Evolutionary conservation across 2,329 filamentous ascomycete genomes (phyloP), one percentile per base, ranked within the genome.

Genomic region (Penicillium sp.): DNA sequence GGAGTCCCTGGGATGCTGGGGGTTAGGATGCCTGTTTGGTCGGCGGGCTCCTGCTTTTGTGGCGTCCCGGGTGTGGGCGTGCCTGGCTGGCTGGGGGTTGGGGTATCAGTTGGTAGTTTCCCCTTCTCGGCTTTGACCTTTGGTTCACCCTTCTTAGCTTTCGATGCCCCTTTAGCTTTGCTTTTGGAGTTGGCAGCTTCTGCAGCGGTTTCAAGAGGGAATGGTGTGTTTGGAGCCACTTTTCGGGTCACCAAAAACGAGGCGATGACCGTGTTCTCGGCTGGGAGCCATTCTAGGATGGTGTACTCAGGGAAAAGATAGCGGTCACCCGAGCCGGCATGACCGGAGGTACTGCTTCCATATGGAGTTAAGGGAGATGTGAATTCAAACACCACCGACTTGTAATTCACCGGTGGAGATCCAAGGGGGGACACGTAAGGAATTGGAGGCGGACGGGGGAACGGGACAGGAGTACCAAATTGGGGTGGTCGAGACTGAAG

Each of bases 251-350:
- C 65, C 6, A 81, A 62, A 58, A 80, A 80, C 1, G 78, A 80
- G 31, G 75, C 77, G 40, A 80, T 67, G 26, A 80, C 74, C 6
- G 73, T 73, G 11, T 72, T 77, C 35, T 77, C 77, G 16, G 73
- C 75, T 4, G 75, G 73, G 19, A 78, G 69, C 66, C 74, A 79
- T 58, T 81, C 78, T 17, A 81, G 61, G 4, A 80, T 79, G 4
- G 77, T 74, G 62, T 79, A 66, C 60, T 79, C 76, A 0, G 78
- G 78, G 57, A 81, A 79, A 1, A 80, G 62, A 61, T 77, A 81
- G 19, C 78, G 73, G 61, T 80, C 78, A 11, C 77, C 75, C 7
- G 73, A 76, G 10, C 72, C 73, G 31, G 73, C 70, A 57, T 77
- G 74, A 4, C 69, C 69, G 0, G 75, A 74, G 1, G 73, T 71